Evolutionary conservation across 2,329 filamentous ascomycete genomes (phyloP), one percentile per base, ranked within the genome.

Genomic region (Decorospora gaudefroyi): DNA sequence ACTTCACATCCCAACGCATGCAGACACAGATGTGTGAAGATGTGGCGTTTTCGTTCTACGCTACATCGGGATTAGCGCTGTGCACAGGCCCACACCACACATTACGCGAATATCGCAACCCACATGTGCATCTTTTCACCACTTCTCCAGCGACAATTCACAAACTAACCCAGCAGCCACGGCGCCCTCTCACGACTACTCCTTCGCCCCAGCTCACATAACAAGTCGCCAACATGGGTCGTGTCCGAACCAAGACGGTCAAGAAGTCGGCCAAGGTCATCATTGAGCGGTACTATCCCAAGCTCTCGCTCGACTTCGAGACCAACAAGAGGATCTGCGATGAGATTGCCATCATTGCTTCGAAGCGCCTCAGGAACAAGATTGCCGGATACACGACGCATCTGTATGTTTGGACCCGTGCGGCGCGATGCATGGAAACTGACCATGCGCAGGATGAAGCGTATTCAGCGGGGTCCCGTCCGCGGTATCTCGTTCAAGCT

Each of bases 401-500:
- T 44, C 56, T 69, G 61, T 61, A 59, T 18, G 57, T 60, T 22
- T 33, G 17, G 90, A 9, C 5, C 30, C 38, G 96, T 75, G 95
- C 90, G 91, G 96, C 81, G 95, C 87, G 9, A 21, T 23, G 17
- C 18, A 30, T 9, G 34, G 13, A 17, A 9, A 27, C 54, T 57
- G 41, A 58, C 45, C 34, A 17, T 3, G 12, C 42, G 37, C 76
- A 76, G 95, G 78, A 99, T 99, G 95, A 97, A 97, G 87, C 93
- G 93, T 79, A 99, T 99, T 70, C 93, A 97, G 84, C 90, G 93
- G 76, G 93, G 93, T 62, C 93, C 93, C 62, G 93, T 99, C 78
- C 95, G 93, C 71, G 93, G 93, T 83, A 99, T 99, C 80, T 99
- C 95, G 78, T 99, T 99, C 91, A 99, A 99, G 86, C 89, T 99